Conservation (phyloP, 768 basidiomycete genomes). For the Trametes meyenii region DNA sequence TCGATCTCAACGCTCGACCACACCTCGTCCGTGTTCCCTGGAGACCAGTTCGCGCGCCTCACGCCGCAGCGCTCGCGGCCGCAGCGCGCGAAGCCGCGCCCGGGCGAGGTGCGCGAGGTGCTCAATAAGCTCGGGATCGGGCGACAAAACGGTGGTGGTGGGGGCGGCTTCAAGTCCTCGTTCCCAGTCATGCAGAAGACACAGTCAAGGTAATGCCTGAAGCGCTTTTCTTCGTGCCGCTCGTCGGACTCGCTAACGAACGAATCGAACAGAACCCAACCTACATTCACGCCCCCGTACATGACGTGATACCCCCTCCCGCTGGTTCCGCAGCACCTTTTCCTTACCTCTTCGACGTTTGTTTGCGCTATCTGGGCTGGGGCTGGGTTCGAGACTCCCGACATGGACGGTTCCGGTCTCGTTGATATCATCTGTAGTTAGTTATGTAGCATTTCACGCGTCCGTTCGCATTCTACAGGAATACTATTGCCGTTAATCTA, state of each 20-base stretch:
- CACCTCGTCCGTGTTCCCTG: constrained; percentile 49
- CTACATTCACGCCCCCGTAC: constrained; percentile 38
- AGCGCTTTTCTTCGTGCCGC: background rate
- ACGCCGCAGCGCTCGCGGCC: constrained; percentile 59
- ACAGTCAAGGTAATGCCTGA: constrained; percentile 39
- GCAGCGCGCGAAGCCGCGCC: constrained; percentile 49
- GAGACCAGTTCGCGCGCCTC: constrained; percentile 43
- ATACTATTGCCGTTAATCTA: constrained; percentile 1
- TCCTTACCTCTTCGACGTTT: background rate
- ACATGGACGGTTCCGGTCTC: constrained; percentile 2
- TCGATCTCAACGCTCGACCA: constrained; percentile 82
- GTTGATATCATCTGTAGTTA: background rate
- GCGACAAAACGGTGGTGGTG: constrained; percentile 59
- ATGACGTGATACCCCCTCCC: constrained; percentile 28
- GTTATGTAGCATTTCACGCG: constrained; percentile 3
- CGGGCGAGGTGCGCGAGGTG: constrained; percentile 79
- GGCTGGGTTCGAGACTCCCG: background rate
- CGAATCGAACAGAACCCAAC: constrained; percentile 15
- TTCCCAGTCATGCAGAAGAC: constrained; percentile 59
- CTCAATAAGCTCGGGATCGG: constrained; percentile 84
- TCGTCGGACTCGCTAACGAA: background rate
- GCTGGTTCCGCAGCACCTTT: background rate
- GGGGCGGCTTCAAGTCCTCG: constrained; percentile 68
- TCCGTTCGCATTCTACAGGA: background rate
- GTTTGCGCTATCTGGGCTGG: background rate